phyloP scores from a whole-genome alignment of 345 rosid species.

The Excoecaria agallocha region DNA sequence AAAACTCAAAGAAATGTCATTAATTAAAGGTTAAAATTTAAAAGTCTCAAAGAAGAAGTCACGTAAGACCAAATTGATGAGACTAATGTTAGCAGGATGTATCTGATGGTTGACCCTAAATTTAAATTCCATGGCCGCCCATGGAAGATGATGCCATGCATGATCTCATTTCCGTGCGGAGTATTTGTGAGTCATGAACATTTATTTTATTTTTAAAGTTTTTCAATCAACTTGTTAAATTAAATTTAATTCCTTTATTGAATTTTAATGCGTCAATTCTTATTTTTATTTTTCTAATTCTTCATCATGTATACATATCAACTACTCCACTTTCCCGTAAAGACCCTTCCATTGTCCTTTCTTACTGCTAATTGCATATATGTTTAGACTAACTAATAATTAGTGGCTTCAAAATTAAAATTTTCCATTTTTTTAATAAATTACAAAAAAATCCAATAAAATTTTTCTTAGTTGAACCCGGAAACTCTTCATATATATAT shows the following conservation, averaged over 20 bases:
- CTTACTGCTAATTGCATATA: too few species aligned
- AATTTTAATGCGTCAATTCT: background rate
- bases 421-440: too few species aligned
- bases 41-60: background rate
- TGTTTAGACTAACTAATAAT: too few species aligned
- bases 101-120: background rate
- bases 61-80: background rate
- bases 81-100: background rate
- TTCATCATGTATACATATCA: background rate
- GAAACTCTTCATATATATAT: too few species aligned
- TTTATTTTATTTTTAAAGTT: background rate
- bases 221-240: too few species aligned
- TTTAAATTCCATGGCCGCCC: background rate
- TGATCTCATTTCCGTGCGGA: background rate
- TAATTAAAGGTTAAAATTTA: too few species aligned
- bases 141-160: conserved; percentile 5
- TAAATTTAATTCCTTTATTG: too few species aligned
- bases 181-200: background rate
- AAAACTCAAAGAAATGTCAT: too few species aligned
- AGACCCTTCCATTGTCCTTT: background rate
- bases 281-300: background rate
- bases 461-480: too few species aligned
- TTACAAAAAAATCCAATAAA: too few species aligned
- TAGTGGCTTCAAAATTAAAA: too few species aligned
- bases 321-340: background rate